A percentile compares a stretch with the other conserved stretches of the same genome.
phyloP scores from a whole-genome alignment of 768 basidiomycete genomes.

The Mycena metata region DNA sequence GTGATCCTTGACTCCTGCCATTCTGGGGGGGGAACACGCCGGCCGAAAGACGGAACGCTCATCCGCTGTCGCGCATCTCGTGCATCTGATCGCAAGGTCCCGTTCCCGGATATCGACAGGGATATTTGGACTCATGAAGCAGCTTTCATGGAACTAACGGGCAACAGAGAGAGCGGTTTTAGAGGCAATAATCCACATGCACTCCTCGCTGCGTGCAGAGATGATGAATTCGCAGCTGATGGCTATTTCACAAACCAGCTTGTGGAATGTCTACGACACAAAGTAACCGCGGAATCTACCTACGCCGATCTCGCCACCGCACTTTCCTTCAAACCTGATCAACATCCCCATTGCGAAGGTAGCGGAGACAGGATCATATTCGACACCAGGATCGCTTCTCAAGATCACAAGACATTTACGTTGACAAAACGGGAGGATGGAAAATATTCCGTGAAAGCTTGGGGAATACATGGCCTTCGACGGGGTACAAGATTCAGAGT shows the following conservation, averaged over 20 bases:
- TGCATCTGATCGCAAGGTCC: too few species aligned
- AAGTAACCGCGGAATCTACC: neutral
- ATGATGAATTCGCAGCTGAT: neutral
- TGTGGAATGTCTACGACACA: neutral
- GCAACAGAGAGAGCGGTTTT: neutral
- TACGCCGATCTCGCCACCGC: neutral
- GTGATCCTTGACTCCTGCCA: constrained; percentile 1
- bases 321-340: neutral
- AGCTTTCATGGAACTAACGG: neutral
- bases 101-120: too few species aligned
- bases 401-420: neutral
- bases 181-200: neutral
- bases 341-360: constrained; percentile 3
- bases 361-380: neutral
- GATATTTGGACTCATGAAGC: neutral
- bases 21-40: neutral
- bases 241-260: constrained; percentile 4
- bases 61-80: too few species aligned
- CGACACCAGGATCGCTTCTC: neutral
- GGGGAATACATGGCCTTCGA: constrained; percentile 2
- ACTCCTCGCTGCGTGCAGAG: neutral
- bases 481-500: neutral
- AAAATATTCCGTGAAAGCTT: constrained; percentile 1
- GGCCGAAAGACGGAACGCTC: too few species aligned
- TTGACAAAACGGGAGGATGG: neutral